Evolutionary conservation across 2,329 filamentous ascomycete species (phyloP), one percentile per base, ranked within the genome.

Genomic region (Verticillium nubilum): DNA sequence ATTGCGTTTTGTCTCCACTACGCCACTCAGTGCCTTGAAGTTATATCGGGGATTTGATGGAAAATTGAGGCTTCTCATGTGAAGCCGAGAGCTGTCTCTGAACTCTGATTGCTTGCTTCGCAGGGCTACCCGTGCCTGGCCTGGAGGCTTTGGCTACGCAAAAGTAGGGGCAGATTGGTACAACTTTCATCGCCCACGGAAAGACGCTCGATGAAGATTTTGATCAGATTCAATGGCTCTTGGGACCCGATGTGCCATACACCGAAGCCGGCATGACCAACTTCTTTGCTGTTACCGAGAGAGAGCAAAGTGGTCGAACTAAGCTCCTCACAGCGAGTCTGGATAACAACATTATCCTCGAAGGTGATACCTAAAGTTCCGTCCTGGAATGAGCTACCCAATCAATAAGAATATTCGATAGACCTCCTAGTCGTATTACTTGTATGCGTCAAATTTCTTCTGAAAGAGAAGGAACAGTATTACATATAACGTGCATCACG

Each of bases 131-230:
- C 23, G 61, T n/a, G 59, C 56, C 12, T 62, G 55, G 33, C 61
- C 61, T 15, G 61, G 61, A 2, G 61, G 61, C 13, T 55, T 47
- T 15, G 61, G 61, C 15, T 25, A 25, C 12, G 58, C 61, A 7
- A 62, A 62, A 31, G 35, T 60, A 1, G 63, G 60, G 15, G 63
- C 63, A 25, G 65, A 66, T 60, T 66, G 61, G 61, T 1, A 63
- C 64, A 0, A 61, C 62, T 19, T 56, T 66, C 2, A 19, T 53
- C 5, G 54, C 60, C 0, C 59, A 62, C 1, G 54, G 54, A 13
- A 62, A 60, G 13, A 63, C 63, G 4, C 52, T 57, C 2, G 31
- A 27, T 2, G 28, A 55, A 3, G 64, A 63, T 1, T 66, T 55
- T 23, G 61, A 62, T 12, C 61, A 62, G 50, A 33, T 62, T 10